Evolutionary conservation across 1,284 basidiomycete genomes (phyloP).

Genomic region (Ganoderma sinense): DNA sequence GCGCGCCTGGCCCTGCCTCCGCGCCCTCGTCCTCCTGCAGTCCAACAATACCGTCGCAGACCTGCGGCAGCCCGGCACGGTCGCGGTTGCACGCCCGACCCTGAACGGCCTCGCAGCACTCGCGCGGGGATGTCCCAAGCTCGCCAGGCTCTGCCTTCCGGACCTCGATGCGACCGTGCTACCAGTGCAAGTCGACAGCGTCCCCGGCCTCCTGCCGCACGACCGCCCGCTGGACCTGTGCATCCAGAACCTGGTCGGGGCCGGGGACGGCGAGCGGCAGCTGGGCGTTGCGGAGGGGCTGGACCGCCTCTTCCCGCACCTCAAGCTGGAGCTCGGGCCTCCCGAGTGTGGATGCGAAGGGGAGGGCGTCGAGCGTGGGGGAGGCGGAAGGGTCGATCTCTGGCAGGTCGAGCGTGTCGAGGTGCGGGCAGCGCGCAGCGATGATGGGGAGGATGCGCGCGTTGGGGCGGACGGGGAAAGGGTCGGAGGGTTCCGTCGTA

Average conservation of each 20-base stretch:
- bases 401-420: constrained; percentile 2
- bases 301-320: neutral
- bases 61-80: neutral
- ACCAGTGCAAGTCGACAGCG: neutral
- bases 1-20: neutral
- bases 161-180: neutral
- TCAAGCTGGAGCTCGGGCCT: neutral
- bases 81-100: neutral
- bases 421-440: neutral
- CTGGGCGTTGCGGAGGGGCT: neutral
- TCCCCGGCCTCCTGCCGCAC: neutral
- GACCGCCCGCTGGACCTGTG: neutral
- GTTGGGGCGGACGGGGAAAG: neutral
- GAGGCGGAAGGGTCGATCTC: neutral
- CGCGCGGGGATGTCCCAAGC: neutral
- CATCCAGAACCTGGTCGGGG: neutral
- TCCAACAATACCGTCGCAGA: neutral
- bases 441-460: neutral
- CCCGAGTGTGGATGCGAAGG: neutral
- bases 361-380: neutral
- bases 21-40: neutral
- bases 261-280: neutral
- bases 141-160: neutral
- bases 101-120: neutral
- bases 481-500: too few relatives aligned